Evolutionary conservation across 768 basidiomycete genomes (phyloP).

Genomic region (Polyporus arcularius): DNA sequence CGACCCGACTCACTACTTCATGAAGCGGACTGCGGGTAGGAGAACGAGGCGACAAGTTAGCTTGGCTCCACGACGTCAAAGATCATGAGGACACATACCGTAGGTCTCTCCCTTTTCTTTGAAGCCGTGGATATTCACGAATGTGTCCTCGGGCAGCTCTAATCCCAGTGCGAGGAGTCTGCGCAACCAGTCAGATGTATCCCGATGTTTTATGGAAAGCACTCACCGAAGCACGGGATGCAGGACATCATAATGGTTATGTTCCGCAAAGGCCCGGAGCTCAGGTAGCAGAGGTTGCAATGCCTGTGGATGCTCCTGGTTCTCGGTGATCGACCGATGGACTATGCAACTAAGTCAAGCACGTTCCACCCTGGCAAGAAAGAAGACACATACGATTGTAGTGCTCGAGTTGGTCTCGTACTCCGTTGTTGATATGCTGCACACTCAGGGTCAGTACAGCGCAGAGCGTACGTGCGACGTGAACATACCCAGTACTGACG

Average conservation of each 20-base stretch:
- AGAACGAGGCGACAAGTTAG: not conserved
- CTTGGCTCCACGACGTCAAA: not conserved
- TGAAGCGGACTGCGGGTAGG: slow-evolving; percentile 49
- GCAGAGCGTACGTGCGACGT: not conserved
- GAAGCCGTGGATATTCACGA: slow-evolving; percentile 32
- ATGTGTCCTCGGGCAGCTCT: slow-evolving; percentile 36
- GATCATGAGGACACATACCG: not conserved
- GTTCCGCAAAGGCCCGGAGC: slow-evolving; percentile 27
- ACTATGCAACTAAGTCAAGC: slow-evolving; percentile 16
- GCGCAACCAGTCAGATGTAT: not conserved
- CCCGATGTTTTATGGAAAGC: too few species aligned
- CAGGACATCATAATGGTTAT: slow-evolving; percentile 32
- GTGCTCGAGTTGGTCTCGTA: slow-evolving; percentile 47
- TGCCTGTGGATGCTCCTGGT: slow-evolving; percentile 29
- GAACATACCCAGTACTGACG: slow-evolving; percentile 48
- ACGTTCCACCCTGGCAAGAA: not conserved
- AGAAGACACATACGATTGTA: slow-evolving; percentile 38
- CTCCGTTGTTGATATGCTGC: slow-evolving; percentile 43
- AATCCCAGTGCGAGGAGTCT: slow-evolving; percentile 35
- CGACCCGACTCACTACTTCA: slow-evolving; percentile 55
- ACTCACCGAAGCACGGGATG: slow-evolving; percentile 29
- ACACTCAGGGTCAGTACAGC: not conserved
- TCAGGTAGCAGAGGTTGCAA: slow-evolving; percentile 33
- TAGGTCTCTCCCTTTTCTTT: slow-evolving; percentile 4
- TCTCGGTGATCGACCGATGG: slow-evolving; percentile 24